Percentiles rank a stretch among this genome's conserved stretches.
These are phyloP conservation scores for Physcomitrellopsis africana DNA, from an alignment of 225 moss, liverwort and hornwort genomes.

Conservation along the genomic window DNA sequence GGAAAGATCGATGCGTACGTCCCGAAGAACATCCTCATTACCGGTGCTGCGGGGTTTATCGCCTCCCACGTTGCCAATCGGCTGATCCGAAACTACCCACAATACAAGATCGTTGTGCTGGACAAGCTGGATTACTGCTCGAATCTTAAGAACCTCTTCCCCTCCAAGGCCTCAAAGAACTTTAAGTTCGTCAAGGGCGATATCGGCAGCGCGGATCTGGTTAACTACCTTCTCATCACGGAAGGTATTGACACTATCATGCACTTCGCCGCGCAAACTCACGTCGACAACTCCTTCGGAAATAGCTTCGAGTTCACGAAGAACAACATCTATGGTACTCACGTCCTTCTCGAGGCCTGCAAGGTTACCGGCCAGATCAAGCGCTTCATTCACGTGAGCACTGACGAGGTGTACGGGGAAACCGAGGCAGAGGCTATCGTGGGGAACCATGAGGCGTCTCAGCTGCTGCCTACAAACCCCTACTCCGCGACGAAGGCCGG, in stretches of 20 bases:
- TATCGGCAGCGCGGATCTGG: constrained; percentile 57
- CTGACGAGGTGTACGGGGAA: constrained; percentile 58
- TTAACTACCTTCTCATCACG: constrained; percentile 52
- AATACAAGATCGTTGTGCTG: constrained; percentile 60
- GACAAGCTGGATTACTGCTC: constrained; percentile 63
- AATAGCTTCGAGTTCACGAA: constrained; percentile 63
- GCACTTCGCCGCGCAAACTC: constrained; percentile 63
- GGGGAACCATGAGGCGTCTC: constrained; percentile 56
- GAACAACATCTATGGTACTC: constrained; percentile 57
- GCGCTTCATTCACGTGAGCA: constrained; percentile 60
- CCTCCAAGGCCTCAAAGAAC: constrained; percentile 49
- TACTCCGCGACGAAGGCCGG: constrained; percentile 58
- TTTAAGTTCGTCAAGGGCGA: constrained; percentile 59
- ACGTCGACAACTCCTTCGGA: constrained; percentile 58
- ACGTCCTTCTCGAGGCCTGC: constrained; percentile 55
- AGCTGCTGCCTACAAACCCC: constrained; percentile 53
- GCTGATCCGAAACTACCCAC: constrained; percentile 50
- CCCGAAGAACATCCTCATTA: constrained; percentile 56
- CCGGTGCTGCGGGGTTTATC: constrained; percentile 59
- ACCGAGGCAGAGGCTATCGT: constrained; percentile 54
- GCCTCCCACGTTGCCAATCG: constrained; percentile 55
- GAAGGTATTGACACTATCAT: constrained; percentile 58
- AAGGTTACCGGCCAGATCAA: constrained; percentile 51
- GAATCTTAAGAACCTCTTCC: constrained; percentile 53
- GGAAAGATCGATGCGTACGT: constrained; percentile 34